Percentiles rank a stretch among this genome's conserved stretches.
Conservation (phyloP, 257 asterid genomes). For the Nicotiana undulata region DNA sequence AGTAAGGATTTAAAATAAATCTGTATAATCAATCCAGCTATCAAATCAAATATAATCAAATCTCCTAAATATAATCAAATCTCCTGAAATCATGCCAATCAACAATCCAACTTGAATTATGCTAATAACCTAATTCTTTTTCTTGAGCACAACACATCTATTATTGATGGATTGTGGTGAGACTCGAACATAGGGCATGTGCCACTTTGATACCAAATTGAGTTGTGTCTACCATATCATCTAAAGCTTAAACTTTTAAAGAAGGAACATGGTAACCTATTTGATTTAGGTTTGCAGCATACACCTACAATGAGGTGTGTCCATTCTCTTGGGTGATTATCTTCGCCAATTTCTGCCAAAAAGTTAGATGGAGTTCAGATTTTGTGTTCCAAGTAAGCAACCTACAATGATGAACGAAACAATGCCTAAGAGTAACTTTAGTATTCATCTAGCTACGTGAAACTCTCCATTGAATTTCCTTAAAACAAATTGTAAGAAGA, state of each 20-base stretch:
- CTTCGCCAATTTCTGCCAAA: neutral
- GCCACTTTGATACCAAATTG: neutral
- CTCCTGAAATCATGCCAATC: too few relatives aligned
- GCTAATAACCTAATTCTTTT: neutral
- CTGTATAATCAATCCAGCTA: too few relatives aligned
- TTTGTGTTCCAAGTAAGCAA: neutral
- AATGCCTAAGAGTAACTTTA: neutral
- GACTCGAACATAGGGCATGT: neutral
- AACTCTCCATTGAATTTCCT: neutral
- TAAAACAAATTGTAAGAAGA: neutral
- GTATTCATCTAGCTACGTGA: neutral
- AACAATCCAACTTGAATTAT: too few relatives aligned
- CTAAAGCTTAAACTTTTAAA: neutral
- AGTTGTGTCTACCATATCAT: neutral
- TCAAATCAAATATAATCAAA: too few relatives aligned
- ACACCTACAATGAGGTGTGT: neutral
- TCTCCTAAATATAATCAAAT: too few relatives aligned
- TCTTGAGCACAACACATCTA: neutral
- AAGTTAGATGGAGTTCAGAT: neutral
- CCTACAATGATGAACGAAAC: neutral
- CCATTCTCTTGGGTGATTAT: neutral
- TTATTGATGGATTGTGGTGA: neutral
- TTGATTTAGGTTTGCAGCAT: neutral
- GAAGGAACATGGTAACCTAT: neutral
- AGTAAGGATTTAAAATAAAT: too few relatives aligned